Evolutionary conservation across 2,329 filamentous ascomycete species (phyloP), one percentile per base, ranked within the genome.

Genomic region (Chalaropsis thielavioides): DNA sequence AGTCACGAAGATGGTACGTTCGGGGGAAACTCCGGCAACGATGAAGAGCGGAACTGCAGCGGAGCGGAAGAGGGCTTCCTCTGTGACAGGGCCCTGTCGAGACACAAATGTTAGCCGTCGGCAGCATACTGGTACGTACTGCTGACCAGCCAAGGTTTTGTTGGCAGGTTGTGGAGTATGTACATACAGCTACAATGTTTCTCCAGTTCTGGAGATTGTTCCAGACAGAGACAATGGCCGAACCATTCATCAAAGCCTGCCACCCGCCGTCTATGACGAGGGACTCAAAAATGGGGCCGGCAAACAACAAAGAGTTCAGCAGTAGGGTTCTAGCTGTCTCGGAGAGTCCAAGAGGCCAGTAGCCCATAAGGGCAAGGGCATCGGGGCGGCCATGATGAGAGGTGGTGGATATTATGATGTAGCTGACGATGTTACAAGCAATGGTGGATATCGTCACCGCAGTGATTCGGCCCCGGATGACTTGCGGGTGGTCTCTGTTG

Each of bases 51-150:
- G 89, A 46, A 96, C 81, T 63, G 92, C 86, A 69, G 91, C 84
- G 2, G 90, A 90, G 72, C 94, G 89, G 79, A 96, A 99, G 71
- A 96, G 87, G 67, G 95, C 78, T 75, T 99, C 94, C 77, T 99
- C 94, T 11, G 91, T 96, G 64, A 94, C 77, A 0, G 94, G 92
- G 43, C 90, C 91, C 64, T 68, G 38, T 54, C 64, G 17, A 63
- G 24, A 22, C 35, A 31, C 41, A 67, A 56, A 59, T 61, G 54
- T 67, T 43, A 67, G 65, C 41, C 44, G 58, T 24, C 5, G 17
- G 40, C 54, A 13, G 15, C 35, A 38, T 38, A 54, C 13, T 31
- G 40, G 51, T 61, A 4, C 17, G 24, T 35, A 38, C n/a, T 40
- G 13, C 15, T 62, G 27, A 15, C 24, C 51, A 38, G 11, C 38